These are phyloP conservation scores for Rhynchospora breviuscula DNA, from an alignment of 176 grass and related monocot genomes.

Conservation along the genomic window DNA sequence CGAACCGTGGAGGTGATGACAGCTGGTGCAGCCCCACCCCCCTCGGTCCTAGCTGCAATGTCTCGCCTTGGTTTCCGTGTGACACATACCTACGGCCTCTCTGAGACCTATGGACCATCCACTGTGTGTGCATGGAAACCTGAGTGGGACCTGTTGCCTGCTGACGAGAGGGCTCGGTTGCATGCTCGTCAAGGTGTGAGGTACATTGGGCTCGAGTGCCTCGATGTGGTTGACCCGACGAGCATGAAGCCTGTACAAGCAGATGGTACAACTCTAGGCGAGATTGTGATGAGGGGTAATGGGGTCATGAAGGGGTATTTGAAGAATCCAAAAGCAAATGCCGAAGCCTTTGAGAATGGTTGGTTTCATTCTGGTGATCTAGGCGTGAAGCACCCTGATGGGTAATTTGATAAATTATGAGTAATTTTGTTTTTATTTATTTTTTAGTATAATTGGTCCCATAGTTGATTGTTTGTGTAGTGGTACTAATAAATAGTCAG, in stretches of 20 bases:
- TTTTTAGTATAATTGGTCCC: not conserved
- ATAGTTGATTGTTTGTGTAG: not conserved
- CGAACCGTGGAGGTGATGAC: slow-evolving; percentile 69
- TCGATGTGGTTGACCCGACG: slow-evolving; percentile 62
- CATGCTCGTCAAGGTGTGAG: slow-evolving; percentile 80
- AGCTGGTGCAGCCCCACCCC: slow-evolving; percentile 82
- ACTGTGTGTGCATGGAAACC: slow-evolving; percentile 91
- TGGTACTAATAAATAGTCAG: not conserved
- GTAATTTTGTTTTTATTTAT: not conserved
- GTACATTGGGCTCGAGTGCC: slow-evolving; percentile 66
- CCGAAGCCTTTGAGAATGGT: slow-evolving; percentile 68
- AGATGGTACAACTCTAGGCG: slow-evolving; percentile 60
- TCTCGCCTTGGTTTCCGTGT: slow-evolving; percentile 72
- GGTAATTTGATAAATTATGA: not conserved
- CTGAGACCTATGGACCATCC: slow-evolving; percentile 80
- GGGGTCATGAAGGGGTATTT: slow-evolving; percentile 93
- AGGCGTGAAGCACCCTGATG: slow-evolving; percentile 61
- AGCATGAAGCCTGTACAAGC: slow-evolving; percentile 68
- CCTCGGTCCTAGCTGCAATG: slow-evolving; percentile 69
- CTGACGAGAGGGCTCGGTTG: slow-evolving; percentile 52
- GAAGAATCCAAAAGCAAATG: slow-evolving; percentile 67
- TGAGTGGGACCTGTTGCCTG: slow-evolving; percentile 68
- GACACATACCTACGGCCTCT: slow-evolving; percentile 86
- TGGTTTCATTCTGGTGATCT: slow-evolving; percentile 96
- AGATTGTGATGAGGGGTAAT: slow-evolving; percentile 94